Conservation (phyloP, 352 stramenopile genomes). For the Pythium coloratum region DNA sequence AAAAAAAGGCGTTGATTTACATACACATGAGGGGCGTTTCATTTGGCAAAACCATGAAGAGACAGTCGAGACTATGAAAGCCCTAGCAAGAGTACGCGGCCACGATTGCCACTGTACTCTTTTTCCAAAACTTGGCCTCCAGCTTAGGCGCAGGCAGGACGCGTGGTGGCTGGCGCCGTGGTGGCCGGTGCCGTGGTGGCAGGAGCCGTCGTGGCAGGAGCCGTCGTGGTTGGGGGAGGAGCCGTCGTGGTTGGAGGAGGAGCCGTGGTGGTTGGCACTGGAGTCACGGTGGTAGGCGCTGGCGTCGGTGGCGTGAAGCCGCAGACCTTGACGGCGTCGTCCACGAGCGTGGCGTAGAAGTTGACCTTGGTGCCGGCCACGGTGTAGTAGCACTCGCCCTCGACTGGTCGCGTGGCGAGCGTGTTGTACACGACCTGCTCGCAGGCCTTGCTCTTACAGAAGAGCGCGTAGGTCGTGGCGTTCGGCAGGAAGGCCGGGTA, state of each 20-base stretch:
- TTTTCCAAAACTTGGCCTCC: not conserved
- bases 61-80: not conserved
- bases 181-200: not conserved
- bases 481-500: conserved; percentile 1
- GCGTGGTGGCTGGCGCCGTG: not conserved
- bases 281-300: not conserved
- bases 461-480: not conserved
- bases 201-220: not conserved
- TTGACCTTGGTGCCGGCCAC: not conserved
- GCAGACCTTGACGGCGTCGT: conserved; percentile 4
- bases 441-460: conserved; percentile 9
- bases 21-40: not conserved
- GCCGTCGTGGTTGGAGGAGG: not conserved
- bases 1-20: not conserved
- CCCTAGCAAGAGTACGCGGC: not conserved
- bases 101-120: not conserved
- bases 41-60: not conserved
- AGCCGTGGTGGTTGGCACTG: conserved; percentile 1
- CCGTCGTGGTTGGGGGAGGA: too few species aligned
- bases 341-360: conserved; percentile 18
- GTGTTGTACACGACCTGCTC: not conserved
- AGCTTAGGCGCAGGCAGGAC: not conserved
- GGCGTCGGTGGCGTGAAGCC: not conserved
- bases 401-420: not conserved
- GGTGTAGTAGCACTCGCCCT: conserved; percentile 12